phyloP scores from a whole-genome alignment of 169 alveolate genomes.

The Plasmodium inui region DNA sequence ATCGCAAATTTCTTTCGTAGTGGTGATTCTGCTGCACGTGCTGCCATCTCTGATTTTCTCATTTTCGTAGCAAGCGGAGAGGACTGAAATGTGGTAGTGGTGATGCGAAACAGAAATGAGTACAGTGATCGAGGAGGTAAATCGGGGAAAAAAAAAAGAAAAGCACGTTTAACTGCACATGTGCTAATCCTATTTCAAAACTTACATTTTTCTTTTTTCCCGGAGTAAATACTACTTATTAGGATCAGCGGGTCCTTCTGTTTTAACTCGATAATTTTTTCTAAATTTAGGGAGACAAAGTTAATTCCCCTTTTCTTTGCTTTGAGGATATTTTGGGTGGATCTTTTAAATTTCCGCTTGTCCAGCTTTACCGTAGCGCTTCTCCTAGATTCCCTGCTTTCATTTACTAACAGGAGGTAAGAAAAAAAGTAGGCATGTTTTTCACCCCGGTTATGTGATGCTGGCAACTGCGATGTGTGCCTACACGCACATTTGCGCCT shows the following conservation, averaged over 20 bases:
- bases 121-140: neutral
- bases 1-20: conserved; percentile 44
- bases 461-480: neutral
- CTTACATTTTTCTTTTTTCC: conserved; percentile 38
- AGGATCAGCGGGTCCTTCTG: conserved; percentile 28
- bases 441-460: neutral
- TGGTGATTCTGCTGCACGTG: conserved; percentile 55
- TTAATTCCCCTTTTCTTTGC: conserved; percentile 44
- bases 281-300: conserved; percentile 40
- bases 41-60: neutral
- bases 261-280: conserved; percentile 29
- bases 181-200: neutral
- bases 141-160: neutral
- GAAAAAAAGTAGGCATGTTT: neutral
- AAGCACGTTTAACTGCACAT: neutral
- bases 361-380: conserved; percentile 5
- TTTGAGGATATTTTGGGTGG: conserved; percentile 9
- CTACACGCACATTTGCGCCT: neutral
- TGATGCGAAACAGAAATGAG: neutral
- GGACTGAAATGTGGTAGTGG: neutral
- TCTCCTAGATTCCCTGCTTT: neutral
- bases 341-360: conserved; percentile 14
- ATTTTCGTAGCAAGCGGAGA: conserved; percentile 51
- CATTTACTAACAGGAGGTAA: conserved; percentile 11
- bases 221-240: conserved; percentile 33